Conservation (phyloP, 768 basidiomycete species). For the Mycena filopes region DNA sequence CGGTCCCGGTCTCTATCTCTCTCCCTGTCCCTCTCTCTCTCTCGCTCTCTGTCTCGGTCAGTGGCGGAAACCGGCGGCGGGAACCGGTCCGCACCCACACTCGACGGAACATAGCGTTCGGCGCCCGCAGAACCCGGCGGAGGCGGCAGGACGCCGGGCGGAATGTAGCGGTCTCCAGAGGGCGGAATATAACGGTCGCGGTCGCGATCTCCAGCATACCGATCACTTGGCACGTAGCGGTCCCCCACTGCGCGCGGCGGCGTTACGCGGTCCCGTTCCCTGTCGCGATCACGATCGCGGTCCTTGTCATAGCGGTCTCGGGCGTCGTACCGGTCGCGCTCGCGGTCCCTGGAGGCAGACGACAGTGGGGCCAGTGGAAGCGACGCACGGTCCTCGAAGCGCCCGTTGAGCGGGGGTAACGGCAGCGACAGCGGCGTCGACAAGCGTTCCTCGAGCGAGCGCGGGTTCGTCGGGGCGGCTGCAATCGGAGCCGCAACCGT, state of each 20-base stretch:
- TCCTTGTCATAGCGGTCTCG: slow-evolving; percentile 1
- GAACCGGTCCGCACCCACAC: slow-evolving; percentile 7
- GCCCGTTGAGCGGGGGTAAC: slow-evolving; percentile 8
- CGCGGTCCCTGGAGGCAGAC: slow-evolving; percentile 1
- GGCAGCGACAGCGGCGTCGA: slow-evolving; percentile 19
- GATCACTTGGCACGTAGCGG: slow-evolving; percentile 25
- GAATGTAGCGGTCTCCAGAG: slow-evolving; percentile 12
- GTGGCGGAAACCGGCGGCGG: background rate
- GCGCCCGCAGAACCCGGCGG: background rate
- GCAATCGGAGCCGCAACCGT: background rate
- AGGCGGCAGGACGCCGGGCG: background rate
- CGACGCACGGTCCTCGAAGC: slow-evolving; percentile 20
- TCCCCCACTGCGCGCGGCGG: slow-evolving; percentile 8
- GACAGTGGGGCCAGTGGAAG: background rate
- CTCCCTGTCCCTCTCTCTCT: slow-evolving; percentile 27
- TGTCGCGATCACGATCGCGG: slow-evolving; percentile 5
- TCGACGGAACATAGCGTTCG: slow-evolving; percentile 13
- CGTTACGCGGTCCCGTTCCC: slow-evolving; percentile 14
- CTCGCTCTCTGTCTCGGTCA: slow-evolving; percentile 14
- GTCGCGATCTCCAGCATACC: slow-evolving; percentile 5
- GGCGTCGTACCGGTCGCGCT: slow-evolving; percentile 14
- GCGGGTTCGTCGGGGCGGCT: slow-evolving; percentile 22
- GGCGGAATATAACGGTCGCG: slow-evolving; percentile 8
- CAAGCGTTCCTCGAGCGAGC: slow-evolving; percentile 31
- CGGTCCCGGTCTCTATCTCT: slow-evolving; percentile 20